Evolutionary conservation across 1,284 basidiomycete species (phyloP), one percentile per base, ranked within the genome.

Genomic region (Ganoderma resinaceum): DNA sequence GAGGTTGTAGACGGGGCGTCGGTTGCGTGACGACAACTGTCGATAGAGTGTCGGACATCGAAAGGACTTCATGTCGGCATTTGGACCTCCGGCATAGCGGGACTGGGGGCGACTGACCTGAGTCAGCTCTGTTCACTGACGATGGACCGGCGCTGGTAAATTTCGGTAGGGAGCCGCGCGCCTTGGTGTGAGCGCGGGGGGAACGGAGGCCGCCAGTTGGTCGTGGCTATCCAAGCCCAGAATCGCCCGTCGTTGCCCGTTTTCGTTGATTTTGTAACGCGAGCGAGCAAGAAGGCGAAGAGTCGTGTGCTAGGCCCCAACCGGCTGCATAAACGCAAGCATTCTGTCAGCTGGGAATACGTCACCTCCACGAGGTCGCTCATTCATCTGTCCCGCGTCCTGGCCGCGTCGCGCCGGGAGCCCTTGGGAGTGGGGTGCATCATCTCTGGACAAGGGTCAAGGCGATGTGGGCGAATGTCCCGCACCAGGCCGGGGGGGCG

Each of bases 351-450:
- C 20, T 58, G 37, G 40, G 23, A 31, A 14, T n/a, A 37, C 70
- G 71, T 66, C 71, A 68, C 63, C 61, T 63, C 61, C 68, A 72
- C 63, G 46, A 59, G 69, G 66, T 62, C 59, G 58, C 43, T 68
- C 63, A 65, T 68, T 55, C 69, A 68, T 68, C 57, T 70, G 71
- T 72, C 71, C 71, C 67, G 68, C 59, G 38, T 64, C 49, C 63
- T 55, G 31, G 9, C 37, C 14, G 37, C 9, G 37, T 11, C 38
- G 33, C 49, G 69, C 53, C 35, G 65, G 60, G 52, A 23, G 53
- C 33, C 46, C 23, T 26, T 63, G 64, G 62, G 46, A 20, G 12
- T n/a, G 35, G 49, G 49, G 49, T n/a, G 49, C 37, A 62, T 26
- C 37, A 62, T 26, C 49, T 53, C 38, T 60, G 37, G 37, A 42